Evolutionary conservation across 2,329 filamentous ascomycete genomes (phyloP).

Genomic region (Neofusicoccum cordaticola): DNA sequence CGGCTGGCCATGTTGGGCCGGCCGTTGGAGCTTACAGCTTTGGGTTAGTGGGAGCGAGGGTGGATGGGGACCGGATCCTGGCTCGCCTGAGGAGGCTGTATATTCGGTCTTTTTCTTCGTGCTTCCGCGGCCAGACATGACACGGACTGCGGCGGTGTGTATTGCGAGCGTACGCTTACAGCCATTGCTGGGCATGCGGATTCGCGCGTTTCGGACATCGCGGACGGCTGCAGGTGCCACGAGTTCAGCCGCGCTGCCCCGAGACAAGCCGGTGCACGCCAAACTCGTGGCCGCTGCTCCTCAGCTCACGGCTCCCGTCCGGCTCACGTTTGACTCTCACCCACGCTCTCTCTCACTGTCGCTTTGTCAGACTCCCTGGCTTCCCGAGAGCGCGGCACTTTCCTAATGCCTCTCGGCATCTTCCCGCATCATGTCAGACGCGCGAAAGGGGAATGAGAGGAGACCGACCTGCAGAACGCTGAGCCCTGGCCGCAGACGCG

Average conservation of each 20-base stretch:
- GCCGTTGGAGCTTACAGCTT: not conserved
- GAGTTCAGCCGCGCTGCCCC: not conserved
- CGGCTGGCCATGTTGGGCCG: not conserved
- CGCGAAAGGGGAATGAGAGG: no score
- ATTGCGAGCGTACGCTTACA: not conserved
- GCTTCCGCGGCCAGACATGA: not conserved
- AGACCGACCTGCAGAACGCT: not conserved
- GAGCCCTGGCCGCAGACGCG: not conserved
- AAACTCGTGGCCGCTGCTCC: not conserved
- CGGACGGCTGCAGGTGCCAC: not conserved
- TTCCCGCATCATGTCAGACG: no score
- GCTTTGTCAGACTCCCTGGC: not conserved
- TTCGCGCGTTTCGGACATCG: not conserved
- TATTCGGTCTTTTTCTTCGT: not conserved
- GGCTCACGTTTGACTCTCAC: no score
- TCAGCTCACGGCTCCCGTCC: no score
- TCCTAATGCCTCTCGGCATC: no score
- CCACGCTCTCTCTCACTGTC: no score
- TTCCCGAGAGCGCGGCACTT: not conserved
- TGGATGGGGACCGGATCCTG: no score
- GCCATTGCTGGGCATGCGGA: not conserved
- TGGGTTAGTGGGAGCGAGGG: not conserved
- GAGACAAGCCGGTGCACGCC: not conserved
- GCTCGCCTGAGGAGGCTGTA: not conserved
- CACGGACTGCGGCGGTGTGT: not conserved